Evolutionary conservation across 2,329 filamentous ascomycete species (phyloP).

Genomic region (Xenosphaeropsis pyriputrescens): DNA sequence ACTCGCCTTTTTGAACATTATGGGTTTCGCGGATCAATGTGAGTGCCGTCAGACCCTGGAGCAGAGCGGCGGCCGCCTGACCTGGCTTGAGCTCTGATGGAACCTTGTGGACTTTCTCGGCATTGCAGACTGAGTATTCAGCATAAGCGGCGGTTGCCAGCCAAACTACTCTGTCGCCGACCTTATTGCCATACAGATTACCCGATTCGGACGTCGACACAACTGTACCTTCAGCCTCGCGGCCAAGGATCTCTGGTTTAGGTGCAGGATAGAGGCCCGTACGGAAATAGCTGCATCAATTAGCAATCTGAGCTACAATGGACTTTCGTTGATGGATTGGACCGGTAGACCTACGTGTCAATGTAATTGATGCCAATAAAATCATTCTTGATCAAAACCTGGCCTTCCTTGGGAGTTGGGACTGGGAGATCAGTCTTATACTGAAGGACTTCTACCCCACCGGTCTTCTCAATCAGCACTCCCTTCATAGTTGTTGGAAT

Average conservation of each 20-base stretch:
- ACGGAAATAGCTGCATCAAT: constrained; percentile 55
- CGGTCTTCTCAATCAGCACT: constrained; percentile 56
- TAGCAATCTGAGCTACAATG: constrained; percentile 1
- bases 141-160: constrained; percentile 39
- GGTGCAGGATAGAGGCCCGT: constrained; percentile 62
- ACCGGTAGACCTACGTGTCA: constrained; percentile 42
- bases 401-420: constrained; percentile 49
- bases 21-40: constrained; percentile 65
- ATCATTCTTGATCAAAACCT: constrained; percentile 70
- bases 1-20: constrained; percentile 59
- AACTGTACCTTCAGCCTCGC: constrained; percentile 63
- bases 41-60: constrained; percentile 74
- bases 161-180: constrained; percentile 61
- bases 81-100: constrained; percentile 47
- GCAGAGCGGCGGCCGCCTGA: constrained; percentile 50
- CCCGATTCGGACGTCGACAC: constrained; percentile 40
- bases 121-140: constrained; percentile 37
- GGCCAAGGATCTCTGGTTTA: constrained; percentile 64
- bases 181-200: constrained; percentile 35
- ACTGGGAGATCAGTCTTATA: constrained; percentile 58
- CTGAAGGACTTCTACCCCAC: constrained; percentile 57
- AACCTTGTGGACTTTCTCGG: constrained; percentile 41
- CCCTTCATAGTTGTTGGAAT: constrained; percentile 34
- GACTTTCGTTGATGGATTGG: background rate
- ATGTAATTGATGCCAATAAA: constrained; percentile 79